Evolutionary conservation across 441 rosid species (phyloP).

Genomic region (Arabidopsis lyrata): DNA sequence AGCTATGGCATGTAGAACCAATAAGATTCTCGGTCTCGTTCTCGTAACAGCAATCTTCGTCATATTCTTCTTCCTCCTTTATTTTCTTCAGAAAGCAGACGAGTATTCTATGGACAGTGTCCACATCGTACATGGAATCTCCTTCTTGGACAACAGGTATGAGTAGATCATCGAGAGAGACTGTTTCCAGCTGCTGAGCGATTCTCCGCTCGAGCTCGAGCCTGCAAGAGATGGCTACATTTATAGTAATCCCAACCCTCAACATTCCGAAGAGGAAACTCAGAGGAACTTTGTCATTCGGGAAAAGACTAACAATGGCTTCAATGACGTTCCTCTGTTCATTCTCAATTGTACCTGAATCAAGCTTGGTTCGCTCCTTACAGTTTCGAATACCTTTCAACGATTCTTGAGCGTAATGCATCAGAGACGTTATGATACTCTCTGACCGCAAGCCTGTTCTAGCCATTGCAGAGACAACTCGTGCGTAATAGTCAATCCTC

Average conservation of each 20-base stretch:
- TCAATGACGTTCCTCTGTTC: slow-evolving; percentile 66
- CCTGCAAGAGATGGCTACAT: slow-evolving; percentile 58
- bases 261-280: slow-evolving; percentile 84
- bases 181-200: slow-evolving; percentile 64
- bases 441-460: slow-evolving; percentile 60
- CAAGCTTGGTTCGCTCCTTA: slow-evolving; percentile 43
- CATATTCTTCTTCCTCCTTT: slow-evolving; percentile 59
- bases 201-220: slow-evolving; percentile 72
- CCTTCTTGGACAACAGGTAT: slow-evolving; percentile 70
- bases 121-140: slow-evolving; percentile 72
- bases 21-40: slow-evolving; percentile 32
- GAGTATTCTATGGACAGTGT: slow-evolving; percentile 73
- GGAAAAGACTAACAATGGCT: slow-evolving; percentile 67
- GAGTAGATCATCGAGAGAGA: slow-evolving; percentile 75
- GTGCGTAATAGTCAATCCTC: slow-evolving; percentile 56
- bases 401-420: slow-evolving; percentile 71
- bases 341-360: slow-evolving; percentile 45
- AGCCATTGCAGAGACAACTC: slow-evolving; percentile 64
- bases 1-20: slow-evolving; percentile 41
- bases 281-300: slow-evolving; percentile 67
- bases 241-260: slow-evolving; percentile 68
- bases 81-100: slow-evolving; percentile 70
- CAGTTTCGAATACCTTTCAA: slow-evolving; percentile 58
- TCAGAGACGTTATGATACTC: slow-evolving; percentile 57
- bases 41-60: slow-evolving; percentile 53